Evolutionary conservation across 192 early-diverging fungal species (phyloP).

Genomic region (Coemansia sp.): DNA sequence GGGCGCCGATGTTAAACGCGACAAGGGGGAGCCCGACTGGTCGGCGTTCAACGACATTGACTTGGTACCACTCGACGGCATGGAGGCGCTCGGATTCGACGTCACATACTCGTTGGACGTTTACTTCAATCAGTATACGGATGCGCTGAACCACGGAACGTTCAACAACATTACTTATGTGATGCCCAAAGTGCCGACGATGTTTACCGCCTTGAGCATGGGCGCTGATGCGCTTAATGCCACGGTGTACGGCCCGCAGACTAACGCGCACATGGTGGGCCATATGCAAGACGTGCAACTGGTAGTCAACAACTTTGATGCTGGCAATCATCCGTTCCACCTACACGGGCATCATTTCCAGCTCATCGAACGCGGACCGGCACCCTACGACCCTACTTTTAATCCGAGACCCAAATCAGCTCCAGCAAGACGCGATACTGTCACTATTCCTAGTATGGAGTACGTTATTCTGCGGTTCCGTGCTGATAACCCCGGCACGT

Average conservation of each 20-base stretch:
- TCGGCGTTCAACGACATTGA: conserved; percentile 62
- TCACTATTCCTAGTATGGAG: conserved; percentile 69
- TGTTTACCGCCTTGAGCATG: conserved; percentile 69
- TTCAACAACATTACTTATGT: conserved; percentile 80
- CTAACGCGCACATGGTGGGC: conserved; percentile 65
- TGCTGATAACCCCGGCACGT: conserved; percentile 82
- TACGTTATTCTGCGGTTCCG: conserved; percentile 75
- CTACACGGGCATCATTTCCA: conserved; percentile 87
- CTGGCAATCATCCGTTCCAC: conserved; percentile 80
- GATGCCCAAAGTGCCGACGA: conserved; percentile 65
- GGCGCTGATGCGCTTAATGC: conserved; percentile 57
- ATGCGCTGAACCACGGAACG: conserved; percentile 78
- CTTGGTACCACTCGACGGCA: conserved; percentile 58
- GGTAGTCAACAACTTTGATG: conserved; percentile 76
- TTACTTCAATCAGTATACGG: conserved; percentile 65
- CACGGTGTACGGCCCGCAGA: conserved; percentile 67
- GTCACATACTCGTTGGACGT: conserved; percentile 62
- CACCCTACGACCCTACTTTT: conserved; percentile 60
- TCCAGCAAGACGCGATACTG: conserved; percentile 77
- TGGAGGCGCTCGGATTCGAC: conserved; percentile 55
- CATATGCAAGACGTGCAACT: conserved; percentile 72
- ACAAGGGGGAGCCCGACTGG: conserved; percentile 33
- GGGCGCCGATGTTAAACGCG: conserved; percentile 22
- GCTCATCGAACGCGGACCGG: conserved; percentile 67
- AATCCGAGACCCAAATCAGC: conserved; percentile 49